phyloP scores from a whole-genome alignment of 73 alveolate species.

The Halteria grandinella region DNA sequence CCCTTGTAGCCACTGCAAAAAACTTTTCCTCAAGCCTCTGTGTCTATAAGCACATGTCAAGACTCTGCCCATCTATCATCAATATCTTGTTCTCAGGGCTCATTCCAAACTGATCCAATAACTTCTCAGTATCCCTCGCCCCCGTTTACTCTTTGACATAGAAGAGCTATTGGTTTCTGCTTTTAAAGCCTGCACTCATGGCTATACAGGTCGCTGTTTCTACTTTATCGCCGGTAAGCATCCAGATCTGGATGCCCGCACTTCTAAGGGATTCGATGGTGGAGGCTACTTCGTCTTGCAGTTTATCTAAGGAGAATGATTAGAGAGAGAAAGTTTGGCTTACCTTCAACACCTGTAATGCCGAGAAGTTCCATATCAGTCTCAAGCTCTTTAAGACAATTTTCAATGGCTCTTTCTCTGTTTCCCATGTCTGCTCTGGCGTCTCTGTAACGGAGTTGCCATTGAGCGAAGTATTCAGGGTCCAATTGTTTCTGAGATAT shows the following conservation, averaged over 20 bases:
- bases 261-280: conserved; percentile 77
- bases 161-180: conserved; percentile 29
- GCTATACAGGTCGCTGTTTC: conserved; percentile 88
- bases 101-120: conserved; percentile 35
- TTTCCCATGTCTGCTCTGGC: conserved; percentile 62
- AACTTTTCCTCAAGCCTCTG: conserved; percentile 50
- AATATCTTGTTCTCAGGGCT: conserved; percentile 36
- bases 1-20: conserved; percentile 72
- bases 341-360: conserved; percentile 87
- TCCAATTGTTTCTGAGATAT: conserved; percentile 79
- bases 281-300: conserved; percentile 71
- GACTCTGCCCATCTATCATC: conserved; percentile 79
- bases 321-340: not conserved
- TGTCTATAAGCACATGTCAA: conserved; percentile 58
- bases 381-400: conserved; percentile 63
- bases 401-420: conserved; percentile 64
- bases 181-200: conserved; percentile 74
- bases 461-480: conserved; percentile 61
- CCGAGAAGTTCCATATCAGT: conserved; percentile 78
- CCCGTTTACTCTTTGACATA: conserved; percentile 38
- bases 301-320: conserved; percentile 47
- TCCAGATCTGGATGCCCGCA: conserved; percentile 88
- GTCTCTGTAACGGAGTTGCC: conserved; percentile 58
- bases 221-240: conserved; percentile 87
- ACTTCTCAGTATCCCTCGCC: conserved; percentile 5